Conservation (phyloP, 1,284 basidiomycete genomes). For the Ustilago hordei region DNA sequence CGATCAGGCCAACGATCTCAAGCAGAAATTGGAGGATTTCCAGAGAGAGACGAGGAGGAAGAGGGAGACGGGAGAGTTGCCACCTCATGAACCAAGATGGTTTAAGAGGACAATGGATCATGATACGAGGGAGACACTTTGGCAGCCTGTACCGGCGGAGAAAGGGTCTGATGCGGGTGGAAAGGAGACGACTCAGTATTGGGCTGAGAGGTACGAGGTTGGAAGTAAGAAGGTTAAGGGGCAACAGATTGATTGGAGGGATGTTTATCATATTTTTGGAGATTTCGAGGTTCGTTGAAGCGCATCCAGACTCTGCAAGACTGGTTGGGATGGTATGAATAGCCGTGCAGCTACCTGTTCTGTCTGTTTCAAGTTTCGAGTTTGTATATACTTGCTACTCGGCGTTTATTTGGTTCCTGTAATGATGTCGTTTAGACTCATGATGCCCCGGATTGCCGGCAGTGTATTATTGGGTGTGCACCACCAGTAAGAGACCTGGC, state of each 20-base stretch:
- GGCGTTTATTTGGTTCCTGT: neutral
- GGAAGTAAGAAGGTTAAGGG: slow-evolving; percentile 40
- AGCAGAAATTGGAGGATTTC: slow-evolving; percentile 85
- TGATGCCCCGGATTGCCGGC: too few species aligned
- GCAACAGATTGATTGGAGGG: slow-evolving; percentile 45
- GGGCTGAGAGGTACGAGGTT: slow-evolving; percentile 53
- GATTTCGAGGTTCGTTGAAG: slow-evolving; percentile 55
- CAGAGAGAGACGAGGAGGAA: slow-evolving; percentile 83
- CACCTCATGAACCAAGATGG: slow-evolving; percentile 80
- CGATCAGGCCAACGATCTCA: slow-evolving; percentile 88
- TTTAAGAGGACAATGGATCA: slow-evolving; percentile 62
- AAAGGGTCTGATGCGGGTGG: slow-evolving; percentile 11
- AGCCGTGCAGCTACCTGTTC: neutral
- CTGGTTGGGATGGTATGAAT: neutral
- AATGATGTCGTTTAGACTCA: too few species aligned
- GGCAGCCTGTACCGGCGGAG: slow-evolving; percentile 47
- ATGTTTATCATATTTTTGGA: slow-evolving; percentile 60
- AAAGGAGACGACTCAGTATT: slow-evolving; percentile 52
- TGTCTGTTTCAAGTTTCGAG: neutral
- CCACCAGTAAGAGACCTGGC: neutral
- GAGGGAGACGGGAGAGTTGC: slow-evolving; percentile 80
- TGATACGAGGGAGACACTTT: slow-evolving; percentile 62
- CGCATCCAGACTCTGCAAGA: neutral
- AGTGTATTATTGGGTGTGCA: too few species aligned
- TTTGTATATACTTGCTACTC: too few species aligned